Evolutionary conservation across 1,284 basidiomycete species (phyloP), one percentile per base, ranked within the genome.

Genomic region (Fomitopsis pinicola): DNA sequence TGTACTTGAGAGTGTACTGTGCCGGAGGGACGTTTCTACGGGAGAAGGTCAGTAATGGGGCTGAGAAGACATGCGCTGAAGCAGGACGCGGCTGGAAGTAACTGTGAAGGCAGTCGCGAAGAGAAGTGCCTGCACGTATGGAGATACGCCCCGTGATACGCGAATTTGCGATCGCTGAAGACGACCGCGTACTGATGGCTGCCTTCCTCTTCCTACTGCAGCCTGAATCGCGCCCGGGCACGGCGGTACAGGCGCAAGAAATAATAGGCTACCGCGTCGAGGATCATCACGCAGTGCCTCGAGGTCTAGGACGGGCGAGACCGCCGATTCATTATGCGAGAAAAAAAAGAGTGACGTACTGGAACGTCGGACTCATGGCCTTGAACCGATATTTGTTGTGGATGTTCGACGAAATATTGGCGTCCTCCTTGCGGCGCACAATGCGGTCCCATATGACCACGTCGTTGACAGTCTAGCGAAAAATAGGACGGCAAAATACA

Each of bases 371-470:
- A n/a, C 85, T 84, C 46, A 91, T 75, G 66, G 94, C 93, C 50
- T 88, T 84, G 75, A 96, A 88, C 60, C 83, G 82, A 71, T 97
- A 97, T 74, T 95, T 95, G 76, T 95, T 93, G 70, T 84, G 84
- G 45, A 83, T 86, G 1, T 79, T 75, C 55, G 92, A 75, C 46
- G 84, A 82, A 59, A 96, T 77, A 54, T 83, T 74, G 0, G 91
- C 91, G 65, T 95, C 90, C 67, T 88, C 84, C 69, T 90, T 89
- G 59, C 83, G 81, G 19, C 87, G 84, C 42, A 97, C 81, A 70
- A 97, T 96, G 17, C 90, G 85, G 75, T 97, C 95, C 94, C 95
- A 97, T 28, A 97, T 81, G 38, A 96, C 92, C 1, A 95, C 89
- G 48, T 91, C 82, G 72, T 95, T 96, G 63, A 85, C 80, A 1